These are phyloP conservation scores for Helianthus annuus DNA, from an alignment of 129 eudicot genomes.

Conservation along the genomic window HanXRQr2.0-SUNRISE NC_035442.2:161285189-161285688, in stretches of 20 bases:
- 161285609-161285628: constrained; percentile 51
- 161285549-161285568: constrained; percentile 66
- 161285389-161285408: no score
- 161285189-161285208: constrained; percentile 39
- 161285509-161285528: constrained; percentile 53
- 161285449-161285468: no score
- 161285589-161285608: constrained; percentile 51
- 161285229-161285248: constrained; percentile 44
- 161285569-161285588: constrained; percentile 52
- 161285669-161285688: constrained; percentile 38
- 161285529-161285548: constrained; percentile 65
- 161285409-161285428: no score
- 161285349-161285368: no score
- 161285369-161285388: no score
- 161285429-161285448: no score
- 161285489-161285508: neutral
- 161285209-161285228: constrained; percentile 53
- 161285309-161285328: no score
- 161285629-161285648: constrained; percentile 48
- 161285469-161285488: no score
- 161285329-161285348: no score
- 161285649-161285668: constrained; percentile 45
- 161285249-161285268: neutral
- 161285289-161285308: neutral
- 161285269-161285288: neutral